Conservation (phyloP, 306 rosid genomes). For the Prunus salicina region DNA sequence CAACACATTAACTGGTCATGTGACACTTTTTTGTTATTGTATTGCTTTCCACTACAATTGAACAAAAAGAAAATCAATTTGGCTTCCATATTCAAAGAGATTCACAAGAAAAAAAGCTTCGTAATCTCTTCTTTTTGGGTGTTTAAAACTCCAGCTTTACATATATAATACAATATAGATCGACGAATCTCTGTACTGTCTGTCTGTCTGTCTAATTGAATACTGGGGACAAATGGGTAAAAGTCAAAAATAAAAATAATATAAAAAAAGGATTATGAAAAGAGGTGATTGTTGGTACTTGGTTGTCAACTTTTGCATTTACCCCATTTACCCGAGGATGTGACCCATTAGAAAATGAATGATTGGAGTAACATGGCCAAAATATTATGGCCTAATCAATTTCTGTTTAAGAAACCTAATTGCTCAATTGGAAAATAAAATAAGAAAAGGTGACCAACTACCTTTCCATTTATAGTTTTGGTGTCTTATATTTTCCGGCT, state of each 20-base stretch:
- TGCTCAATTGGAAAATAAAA: no score
- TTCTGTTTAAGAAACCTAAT: no score
- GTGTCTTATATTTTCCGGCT: background rate
- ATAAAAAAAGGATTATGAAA: no score
- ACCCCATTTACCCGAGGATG: background rate
- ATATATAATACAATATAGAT: no score
- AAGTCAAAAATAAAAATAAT: background rate
- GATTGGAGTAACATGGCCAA: conserved; percentile 1
- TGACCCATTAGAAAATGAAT: background rate
- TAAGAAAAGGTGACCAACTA: background rate
- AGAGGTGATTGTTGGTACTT: background rate
- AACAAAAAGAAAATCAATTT: no score
- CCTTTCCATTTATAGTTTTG: background rate
- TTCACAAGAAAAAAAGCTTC: background rate
- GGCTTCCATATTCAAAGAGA: background rate
- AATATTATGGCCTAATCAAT: background rate
- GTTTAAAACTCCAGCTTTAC: no score
- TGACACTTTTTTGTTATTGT: no score
- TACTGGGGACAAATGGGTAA: background rate
- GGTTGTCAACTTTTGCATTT: background rate
- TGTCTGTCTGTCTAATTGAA: background rate
- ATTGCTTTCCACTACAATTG: background rate
- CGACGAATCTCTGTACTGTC: no score
- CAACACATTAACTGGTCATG: no score
- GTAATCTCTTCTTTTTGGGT: background rate